A percentile compares a stretch with the other conserved stretches of the same genome.
phyloP scores from a whole-genome alignment of 2,329 filamentous ascomycete species.

The Penicillium occitanis region DNA sequence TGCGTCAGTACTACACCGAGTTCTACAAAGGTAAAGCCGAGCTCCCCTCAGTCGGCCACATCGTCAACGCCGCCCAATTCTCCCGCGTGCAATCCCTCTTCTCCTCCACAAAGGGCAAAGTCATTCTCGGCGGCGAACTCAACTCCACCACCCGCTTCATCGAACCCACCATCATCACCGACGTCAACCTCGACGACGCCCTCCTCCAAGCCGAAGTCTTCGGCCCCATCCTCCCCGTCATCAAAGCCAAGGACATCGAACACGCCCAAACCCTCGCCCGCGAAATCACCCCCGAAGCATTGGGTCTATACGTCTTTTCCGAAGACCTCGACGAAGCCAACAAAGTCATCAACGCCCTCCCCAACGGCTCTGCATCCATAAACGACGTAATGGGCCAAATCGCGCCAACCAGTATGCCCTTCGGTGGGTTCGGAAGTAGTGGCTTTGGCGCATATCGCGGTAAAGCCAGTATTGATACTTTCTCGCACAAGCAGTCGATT shows the following conservation, averaged over 20 bases:
- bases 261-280: not conserved
- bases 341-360: slow-evolving; percentile 7
- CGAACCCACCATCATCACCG: not conserved
- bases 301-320: slow-evolving; percentile 12
- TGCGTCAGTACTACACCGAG: not conserved
- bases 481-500: slow-evolving; percentile 13
- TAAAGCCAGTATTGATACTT: slow-evolving; percentile 14
- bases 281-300: not conserved
- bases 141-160: not conserved
- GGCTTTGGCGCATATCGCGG: slow-evolving; percentile 14
- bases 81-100: slow-evolving; percentile 1
- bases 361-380: slow-evolving; percentile 12
- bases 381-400: slow-evolving; percentile 12
- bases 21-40: slow-evolving; percentile 9
- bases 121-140: not conserved
- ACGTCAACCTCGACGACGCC: not conserved
- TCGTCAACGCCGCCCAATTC: slow-evolving; percentile 12
- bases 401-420: not conserved
- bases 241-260: slow-evolving; percentile 6
- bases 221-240: slow-evolving; percentile 9
- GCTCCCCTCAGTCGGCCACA: not conserved
- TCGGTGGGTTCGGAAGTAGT: slow-evolving; percentile 7
- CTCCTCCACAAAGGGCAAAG: slow-evolving; percentile 8
- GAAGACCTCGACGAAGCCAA: slow-evolving; percentile 13
- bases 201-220: slow-evolving; percentile 9